Evolutionary conservation across 176 grass and related monocot genomes (phyloP).

Genomic region (Dactylis glomerata): DNA sequence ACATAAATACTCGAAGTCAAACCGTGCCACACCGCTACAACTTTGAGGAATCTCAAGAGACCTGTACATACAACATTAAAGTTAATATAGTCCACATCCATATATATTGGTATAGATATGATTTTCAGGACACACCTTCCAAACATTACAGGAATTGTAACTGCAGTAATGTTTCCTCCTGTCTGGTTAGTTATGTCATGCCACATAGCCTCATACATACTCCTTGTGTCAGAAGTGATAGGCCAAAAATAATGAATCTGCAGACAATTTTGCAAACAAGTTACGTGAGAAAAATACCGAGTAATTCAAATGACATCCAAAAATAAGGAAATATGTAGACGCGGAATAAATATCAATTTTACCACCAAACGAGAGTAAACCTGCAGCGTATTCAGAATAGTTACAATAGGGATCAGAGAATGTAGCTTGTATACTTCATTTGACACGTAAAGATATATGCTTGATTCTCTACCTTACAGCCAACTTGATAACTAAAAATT

Average conservation of each 20-base stretch:
- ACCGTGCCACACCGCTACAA: conserved; percentile 80
- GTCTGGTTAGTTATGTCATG: conserved; percentile 38
- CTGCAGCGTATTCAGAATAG: not conserved
- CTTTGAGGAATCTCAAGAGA: conserved; percentile 90
- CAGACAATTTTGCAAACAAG: conserved; percentile 2
- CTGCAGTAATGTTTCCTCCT: conserved; percentile 41
- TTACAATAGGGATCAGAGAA: not conserved
- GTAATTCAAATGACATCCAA: not conserved
- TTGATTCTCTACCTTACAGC: not conserved
- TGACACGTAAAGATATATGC: not conserved
- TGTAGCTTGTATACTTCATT: not conserved
- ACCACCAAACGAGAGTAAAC: not conserved
- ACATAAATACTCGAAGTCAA: conserved; percentile 90
- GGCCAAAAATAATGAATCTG: conserved; percentile 90
- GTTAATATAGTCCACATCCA: conserved; percentile 15
- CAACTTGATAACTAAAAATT: conserved; percentile 5
- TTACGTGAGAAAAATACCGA: not conserved
- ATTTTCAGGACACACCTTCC: conserved; percentile 59
- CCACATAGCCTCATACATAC: conserved; percentile 72
- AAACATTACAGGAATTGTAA: conserved; percentile 88
- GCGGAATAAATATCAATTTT: not conserved
- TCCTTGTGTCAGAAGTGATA: conserved; percentile 41
- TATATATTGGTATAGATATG: conserved; percentile 25
- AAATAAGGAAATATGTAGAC: not conserved
- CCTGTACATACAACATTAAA: conserved; percentile 36